phyloP scores from a whole-genome alignment of 129 eudicot species.

The Artemisia annua region DNA sequence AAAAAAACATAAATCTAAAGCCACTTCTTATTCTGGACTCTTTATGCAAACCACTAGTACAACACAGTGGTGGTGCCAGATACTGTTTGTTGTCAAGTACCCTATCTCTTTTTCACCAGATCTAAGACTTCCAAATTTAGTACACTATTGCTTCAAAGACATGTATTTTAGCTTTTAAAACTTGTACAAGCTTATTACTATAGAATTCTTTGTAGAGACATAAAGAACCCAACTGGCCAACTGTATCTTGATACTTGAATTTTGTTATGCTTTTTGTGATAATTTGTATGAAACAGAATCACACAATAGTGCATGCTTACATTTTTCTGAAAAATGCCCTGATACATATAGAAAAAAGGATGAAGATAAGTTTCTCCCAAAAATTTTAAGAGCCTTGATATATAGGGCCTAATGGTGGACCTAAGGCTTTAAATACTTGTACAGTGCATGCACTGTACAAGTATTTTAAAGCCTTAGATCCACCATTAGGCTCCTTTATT shows the following conservation, averaged over 20 bases:
- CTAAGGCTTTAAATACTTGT: no score
- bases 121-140: slow-evolving; percentile 4
- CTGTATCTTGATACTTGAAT: slow-evolving; percentile 31
- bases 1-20: slow-evolving; percentile 26
- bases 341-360: background rate
- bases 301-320: slow-evolving; percentile 26
- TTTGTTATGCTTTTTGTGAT: slow-evolving; percentile 34
- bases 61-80: slow-evolving; percentile 38
- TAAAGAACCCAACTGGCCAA: background rate
- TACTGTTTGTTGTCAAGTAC: slow-evolving; percentile 34
- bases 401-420: no score
- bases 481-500: no score
- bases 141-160: slow-evolving; percentile 3
- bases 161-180: slow-evolving; percentile 11
- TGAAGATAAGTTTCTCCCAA: no score
- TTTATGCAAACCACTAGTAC: slow-evolving; percentile 34
- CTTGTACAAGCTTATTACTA: slow-evolving; percentile 27
- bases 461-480: no score
- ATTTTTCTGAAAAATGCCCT: slow-evolving; percentile 23
- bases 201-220: no score
- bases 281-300: slow-evolving; percentile 32
- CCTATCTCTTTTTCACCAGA: slow-evolving; percentile 10
- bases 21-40: slow-evolving; percentile 29
- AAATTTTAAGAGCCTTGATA: no score
- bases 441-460: no score